Percentiles rank a stretch among this genome's conserved stretches.
phyloP scores from a whole-genome alignment of 179 eudicot species.

The Beta macrorhiza region DNA sequence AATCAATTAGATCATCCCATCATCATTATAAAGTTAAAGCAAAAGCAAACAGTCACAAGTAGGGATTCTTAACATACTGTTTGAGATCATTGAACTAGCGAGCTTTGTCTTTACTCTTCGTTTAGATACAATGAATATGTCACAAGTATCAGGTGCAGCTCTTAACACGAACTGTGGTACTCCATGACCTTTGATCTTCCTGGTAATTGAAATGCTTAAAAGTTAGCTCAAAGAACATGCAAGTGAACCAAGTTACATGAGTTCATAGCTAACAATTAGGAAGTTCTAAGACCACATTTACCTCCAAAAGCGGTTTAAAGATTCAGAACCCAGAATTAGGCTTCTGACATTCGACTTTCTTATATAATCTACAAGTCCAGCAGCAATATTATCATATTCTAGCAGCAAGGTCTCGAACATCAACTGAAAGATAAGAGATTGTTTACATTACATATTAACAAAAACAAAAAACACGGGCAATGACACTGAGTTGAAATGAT shows the following conservation, averaged over 20 bases:
- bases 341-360: slow-evolving; percentile 43
- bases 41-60: neutral
- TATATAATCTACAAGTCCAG: slow-evolving; percentile 48
- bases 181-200: slow-evolving; percentile 53
- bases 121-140: slow-evolving; percentile 57
- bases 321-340: slow-evolving; percentile 70
- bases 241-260: neutral
- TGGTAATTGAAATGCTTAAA: slow-evolving; percentile 18
- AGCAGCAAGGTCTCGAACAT: slow-evolving; percentile 61
- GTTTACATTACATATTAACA: no score
- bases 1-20: slow-evolving; percentile 1
- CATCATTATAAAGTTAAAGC: neutral
- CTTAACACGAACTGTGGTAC: slow-evolving; percentile 57
- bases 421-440: slow-evolving; percentile 19
- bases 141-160: slow-evolving; percentile 59
- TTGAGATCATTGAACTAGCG: slow-evolving; percentile 37
- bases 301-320: slow-evolving; percentile 53
- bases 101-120: slow-evolving; percentile 50
- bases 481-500: neutral
- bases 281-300: slow-evolving; percentile 10
- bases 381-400: slow-evolving; percentile 64
- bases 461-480: neutral
- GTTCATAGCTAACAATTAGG: neutral
- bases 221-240: neutral
- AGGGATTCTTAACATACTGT: slow-evolving; percentile 34